These are phyloP conservation scores for Avena eriantha DNA, from an alignment of 176 grass and related monocot genomes.

Conservation along the genomic window DNA sequence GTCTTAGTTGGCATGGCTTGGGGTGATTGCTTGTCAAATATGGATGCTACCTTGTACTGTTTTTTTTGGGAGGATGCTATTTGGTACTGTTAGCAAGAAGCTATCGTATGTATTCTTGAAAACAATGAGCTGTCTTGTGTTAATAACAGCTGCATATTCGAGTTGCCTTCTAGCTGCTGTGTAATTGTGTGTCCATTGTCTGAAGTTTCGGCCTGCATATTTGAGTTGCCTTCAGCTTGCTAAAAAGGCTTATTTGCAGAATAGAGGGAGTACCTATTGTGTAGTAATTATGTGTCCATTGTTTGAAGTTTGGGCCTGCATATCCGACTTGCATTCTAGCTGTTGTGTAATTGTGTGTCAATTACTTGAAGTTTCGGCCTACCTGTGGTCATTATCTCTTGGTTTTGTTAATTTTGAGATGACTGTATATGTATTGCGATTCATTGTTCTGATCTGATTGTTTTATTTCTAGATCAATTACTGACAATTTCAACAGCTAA, in stretches of 20 bases:
- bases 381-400: not conserved
- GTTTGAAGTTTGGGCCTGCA: not conserved
- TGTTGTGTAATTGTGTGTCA: constrained; percentile 20
- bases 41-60: constrained; percentile 29
- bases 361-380: not conserved
- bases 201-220: not conserved
- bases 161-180: constrained; percentile 9
- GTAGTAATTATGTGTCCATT: constrained; percentile 4
- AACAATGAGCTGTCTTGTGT: constrained; percentile 16
- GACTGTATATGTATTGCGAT: not conserved
- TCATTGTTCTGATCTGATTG: not conserved
- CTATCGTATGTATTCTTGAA: constrained; percentile 2
- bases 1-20: constrained; percentile 37
- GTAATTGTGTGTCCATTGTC: constrained; percentile 16
- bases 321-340: not conserved
- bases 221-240: too few relatives aligned
- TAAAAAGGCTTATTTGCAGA: too few relatives aligned
- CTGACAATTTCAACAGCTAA: not conserved
- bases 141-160: constrained; percentile 34
- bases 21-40: constrained; percentile 29
- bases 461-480: not conserved
- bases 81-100: constrained; percentile 29
- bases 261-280: constrained; percentile 7
- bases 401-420: constrained; percentile 19
- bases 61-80: constrained; percentile 17